Percentiles rank a stretch among this genome's conserved stretches.
Conservation (phyloP, 495 filamentous ascomycete species). For the Jackrogersella multiformis region DNA sequence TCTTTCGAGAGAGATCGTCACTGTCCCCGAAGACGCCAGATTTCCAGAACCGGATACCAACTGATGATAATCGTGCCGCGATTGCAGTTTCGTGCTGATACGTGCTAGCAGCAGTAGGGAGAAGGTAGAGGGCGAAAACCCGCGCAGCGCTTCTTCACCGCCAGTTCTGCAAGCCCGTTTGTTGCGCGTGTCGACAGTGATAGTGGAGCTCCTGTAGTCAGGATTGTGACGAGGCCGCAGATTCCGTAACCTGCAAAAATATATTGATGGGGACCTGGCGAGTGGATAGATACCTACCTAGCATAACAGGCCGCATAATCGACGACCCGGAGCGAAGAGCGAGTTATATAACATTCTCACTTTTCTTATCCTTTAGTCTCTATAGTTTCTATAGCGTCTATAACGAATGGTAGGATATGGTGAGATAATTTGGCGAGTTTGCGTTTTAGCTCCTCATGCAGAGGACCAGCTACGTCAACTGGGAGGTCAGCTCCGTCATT, state of each 20-base stretch:
- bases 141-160: constrained; percentile 30
- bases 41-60: constrained; percentile 22
- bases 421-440: constrained; percentile 4
- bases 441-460: constrained; percentile 8
- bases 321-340: constrained; percentile 19
- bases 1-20: constrained; percentile 7
- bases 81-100: neutral
- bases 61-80: constrained; percentile 10
- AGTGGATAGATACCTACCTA: constrained; percentile 21
- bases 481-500: constrained; percentile 31
- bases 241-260: constrained; percentile 35
- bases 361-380: neutral
- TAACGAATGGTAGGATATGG: constrained; percentile 20
- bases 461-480: constrained; percentile 17
- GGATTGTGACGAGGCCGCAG: constrained; percentile 42
- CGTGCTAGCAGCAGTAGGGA: constrained; percentile 11
- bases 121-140: constrained; percentile 5
- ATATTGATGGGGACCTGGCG: constrained; percentile 33
- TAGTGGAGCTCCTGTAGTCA: constrained; percentile 32
- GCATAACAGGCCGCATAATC: constrained; percentile 34
- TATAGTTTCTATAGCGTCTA: constrained; percentile 9
- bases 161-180: constrained; percentile 35
- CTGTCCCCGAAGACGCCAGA: neutral
- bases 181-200: constrained; percentile 36
- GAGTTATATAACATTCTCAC: constrained; percentile 3